Evolutionary conservation across 768 basidiomycete species (phyloP).

Genomic region (Kwoniella newhampshirensis): DNA sequence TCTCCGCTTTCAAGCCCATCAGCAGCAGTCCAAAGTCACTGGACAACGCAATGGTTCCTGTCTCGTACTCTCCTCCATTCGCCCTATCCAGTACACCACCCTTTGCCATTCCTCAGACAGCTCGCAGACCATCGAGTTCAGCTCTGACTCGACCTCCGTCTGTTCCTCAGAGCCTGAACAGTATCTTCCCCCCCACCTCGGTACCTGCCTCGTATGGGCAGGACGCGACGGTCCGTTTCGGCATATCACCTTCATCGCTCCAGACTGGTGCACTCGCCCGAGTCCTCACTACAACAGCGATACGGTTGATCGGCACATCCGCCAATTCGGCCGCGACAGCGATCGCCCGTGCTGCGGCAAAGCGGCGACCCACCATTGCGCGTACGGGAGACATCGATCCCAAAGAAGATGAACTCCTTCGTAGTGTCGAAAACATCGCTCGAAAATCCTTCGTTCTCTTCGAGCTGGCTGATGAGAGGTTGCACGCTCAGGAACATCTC

Average conservation of each 20-base stretch:
- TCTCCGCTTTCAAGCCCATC: conserved; percentile 48
- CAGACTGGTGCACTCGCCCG: conserved; percentile 53
- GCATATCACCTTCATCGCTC: conserved; percentile 44
- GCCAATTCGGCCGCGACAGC: conserved; percentile 43
- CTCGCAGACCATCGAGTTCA: conserved; percentile 21
- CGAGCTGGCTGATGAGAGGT: conserved; percentile 84
- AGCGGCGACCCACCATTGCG: conserved; percentile 32
- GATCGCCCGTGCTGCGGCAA: conserved; percentile 33
- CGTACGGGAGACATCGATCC: conserved; percentile 41
- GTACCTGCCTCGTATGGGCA: conserved; percentile 25
- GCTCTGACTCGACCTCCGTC: conserved; percentile 27
- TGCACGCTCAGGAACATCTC: conserved; percentile 54
- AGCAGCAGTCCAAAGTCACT: conserved; percentile 4
- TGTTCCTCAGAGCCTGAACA: conserved; percentile 23
- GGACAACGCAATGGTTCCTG: conserved; percentile 21
- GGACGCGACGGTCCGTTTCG: conserved; percentile 40
- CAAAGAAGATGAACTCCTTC: conserved; percentile 75
- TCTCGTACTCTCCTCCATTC: conserved; percentile 52
- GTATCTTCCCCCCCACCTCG: conserved; percentile 34
- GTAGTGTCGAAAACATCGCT: conserved; percentile 77
- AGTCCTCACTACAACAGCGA: conserved; percentile 53
- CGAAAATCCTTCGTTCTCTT: conserved; percentile 94
- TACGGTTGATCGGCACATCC: conserved; percentile 53
- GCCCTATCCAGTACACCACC: conserved; percentile 53
- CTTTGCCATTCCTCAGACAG: conserved; percentile 47